phyloP scores from a whole-genome alignment of 768 basidiomycete genomes.

The Tricholoma saponaceum region DNA sequence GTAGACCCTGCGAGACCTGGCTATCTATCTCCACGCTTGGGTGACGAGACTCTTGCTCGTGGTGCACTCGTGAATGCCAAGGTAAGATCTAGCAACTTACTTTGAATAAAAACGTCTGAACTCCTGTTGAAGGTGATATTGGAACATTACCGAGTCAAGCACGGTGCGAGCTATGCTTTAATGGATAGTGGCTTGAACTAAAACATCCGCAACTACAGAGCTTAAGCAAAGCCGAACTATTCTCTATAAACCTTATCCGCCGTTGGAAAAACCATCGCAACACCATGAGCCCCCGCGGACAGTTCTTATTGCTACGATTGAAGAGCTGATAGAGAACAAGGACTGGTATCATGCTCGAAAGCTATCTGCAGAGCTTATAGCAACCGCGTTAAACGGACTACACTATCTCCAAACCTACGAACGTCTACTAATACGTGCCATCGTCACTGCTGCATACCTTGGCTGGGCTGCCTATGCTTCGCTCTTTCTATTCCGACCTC shows the following conservation, averaged over 20 bases:
- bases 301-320: constrained; percentile 35
- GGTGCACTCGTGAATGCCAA: constrained; percentile 63
- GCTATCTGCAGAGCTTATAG: constrained; percentile 48
- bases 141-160: constrained; percentile 76
- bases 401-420: constrained; percentile 87
- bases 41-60: constrained; percentile 47
- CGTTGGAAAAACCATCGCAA: constrained; percentile 33
- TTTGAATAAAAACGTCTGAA: neutral
- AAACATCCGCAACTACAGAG: constrained; percentile 32
- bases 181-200: neutral
- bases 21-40: constrained; percentile 44
- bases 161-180: constrained; percentile 43
- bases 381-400: constrained; percentile 52
- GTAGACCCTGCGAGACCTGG: constrained; percentile 58
- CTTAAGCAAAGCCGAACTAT: constrained; percentile 55
- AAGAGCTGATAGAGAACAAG: constrained; percentile 36
- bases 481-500: constrained; percentile 48
- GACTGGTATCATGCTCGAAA: constrained; percentile 48
- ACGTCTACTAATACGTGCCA: constrained; percentile 60
- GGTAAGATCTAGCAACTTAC: constrained; percentile 23
- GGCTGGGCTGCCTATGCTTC: constrained; percentile 76
- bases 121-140: constrained; percentile 47
- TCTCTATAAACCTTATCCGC: constrained; percentile 58
- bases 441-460: constrained; percentile 69
- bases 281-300: constrained; percentile 29